Evolutionary conservation across 1,284 basidiomycete species (phyloP), one percentile per base, ranked within the genome.

Genomic region (Psilocybe mexicana): DNA sequence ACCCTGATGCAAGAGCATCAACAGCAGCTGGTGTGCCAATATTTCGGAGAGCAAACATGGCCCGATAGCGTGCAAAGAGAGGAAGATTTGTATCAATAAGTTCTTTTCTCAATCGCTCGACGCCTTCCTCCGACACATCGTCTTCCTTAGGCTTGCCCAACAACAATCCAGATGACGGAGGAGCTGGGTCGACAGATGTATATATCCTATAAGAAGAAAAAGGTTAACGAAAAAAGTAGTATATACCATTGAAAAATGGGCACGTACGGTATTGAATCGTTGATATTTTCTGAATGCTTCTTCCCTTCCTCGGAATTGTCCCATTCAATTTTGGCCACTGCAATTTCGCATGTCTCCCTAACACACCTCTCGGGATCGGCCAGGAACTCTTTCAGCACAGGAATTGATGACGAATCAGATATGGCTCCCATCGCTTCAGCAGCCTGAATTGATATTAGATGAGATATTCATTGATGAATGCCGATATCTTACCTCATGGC

Each of bases 391-490:
- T 81, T 76, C 43, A 99, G 80, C 33, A 95, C 71, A 2, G 88
- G 84, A 18, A 96, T 72, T 4, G 92, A 91, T 0, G 75, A 67
- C 2, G 79, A 70, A 23, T 85, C 80, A 6, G 92, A 94, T 54
- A 99, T 94, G 1, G 97, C 97, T 44, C 96, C 97, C 80, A 99
- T 90, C 2, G 97, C 96, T 77, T 99, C 97, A 18, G 97, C 97
- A 25, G 97, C 96, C 91, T 94, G 63, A 46, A 62, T 61, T 53
- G 49, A 52, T 45, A 11, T 18, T 42, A 54, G 6, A 47, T 26
- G 14, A 52, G 48, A 24, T 52, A 53, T 62, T 53, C 23, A 56
- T 54, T 59, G 10, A 47, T 52, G 2, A 26, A 28, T 14, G 38
- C 36, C 46, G 44, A 18, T 50, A 33, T 78, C 58, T 38, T 63